Evolutionary conservation across 148 eudicot species (phyloP).

Genomic region (Vaccinium myrtillus): DNA sequence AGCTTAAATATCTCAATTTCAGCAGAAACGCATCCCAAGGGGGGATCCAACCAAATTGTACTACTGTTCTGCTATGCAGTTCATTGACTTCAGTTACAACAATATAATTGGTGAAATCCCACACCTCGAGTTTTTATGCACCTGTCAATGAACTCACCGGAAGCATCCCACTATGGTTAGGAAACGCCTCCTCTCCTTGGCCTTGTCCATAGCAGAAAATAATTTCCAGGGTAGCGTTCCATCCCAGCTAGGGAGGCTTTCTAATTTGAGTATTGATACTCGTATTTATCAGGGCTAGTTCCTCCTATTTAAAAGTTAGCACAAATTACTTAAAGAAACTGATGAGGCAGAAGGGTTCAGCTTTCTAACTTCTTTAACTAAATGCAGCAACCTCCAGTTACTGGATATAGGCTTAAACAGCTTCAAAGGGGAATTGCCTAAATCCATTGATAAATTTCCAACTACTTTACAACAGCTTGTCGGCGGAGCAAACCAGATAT

Average conservation of each 20-base stretch:
- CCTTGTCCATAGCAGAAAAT: neutral
- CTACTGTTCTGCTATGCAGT: neutral
- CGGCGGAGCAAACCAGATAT: neutral
- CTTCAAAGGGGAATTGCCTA: neutral
- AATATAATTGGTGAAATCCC: neutral
- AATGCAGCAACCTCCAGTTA: slow-evolving; percentile 12
- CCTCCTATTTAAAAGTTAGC: neutral
- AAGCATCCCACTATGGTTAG: neutral
- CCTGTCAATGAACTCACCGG: neutral
- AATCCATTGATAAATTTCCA: neutral
- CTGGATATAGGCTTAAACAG: neutral
- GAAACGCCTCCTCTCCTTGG: neutral
- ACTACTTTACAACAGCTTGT: accelerated
- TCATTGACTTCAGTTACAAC: neutral
- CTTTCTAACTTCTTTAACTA: slow-evolving; percentile 22
- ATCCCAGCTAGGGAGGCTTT: neutral
- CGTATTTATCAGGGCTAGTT: neutral
- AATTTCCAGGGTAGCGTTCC: neutral
- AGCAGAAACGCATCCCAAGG: slow-evolving; percentile 6
- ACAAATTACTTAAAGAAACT: neutral
- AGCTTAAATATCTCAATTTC: slow-evolving; percentile 11
- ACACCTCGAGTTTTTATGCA: neutral
- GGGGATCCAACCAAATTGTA: slow-evolving; percentile 13
- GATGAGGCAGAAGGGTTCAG: slow-evolving; percentile 12
- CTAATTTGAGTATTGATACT: neutral